phyloP scores from a whole-genome alignment of 768 basidiomycete species.

The Auriscalpium orientale region DNA sequence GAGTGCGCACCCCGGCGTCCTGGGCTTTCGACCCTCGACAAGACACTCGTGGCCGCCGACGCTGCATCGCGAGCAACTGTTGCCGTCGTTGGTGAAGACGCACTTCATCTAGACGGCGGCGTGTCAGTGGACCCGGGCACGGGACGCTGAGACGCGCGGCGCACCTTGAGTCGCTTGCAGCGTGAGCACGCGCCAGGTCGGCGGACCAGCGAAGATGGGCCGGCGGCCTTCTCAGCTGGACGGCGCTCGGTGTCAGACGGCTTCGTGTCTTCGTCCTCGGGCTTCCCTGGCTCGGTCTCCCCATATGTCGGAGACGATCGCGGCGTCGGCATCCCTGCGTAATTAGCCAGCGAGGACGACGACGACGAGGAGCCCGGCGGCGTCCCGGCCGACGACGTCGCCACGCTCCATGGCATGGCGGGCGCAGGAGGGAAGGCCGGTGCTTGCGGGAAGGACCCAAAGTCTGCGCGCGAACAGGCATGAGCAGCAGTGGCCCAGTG shows the following conservation, averaged over 20 bases:
- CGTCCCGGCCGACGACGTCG: not conserved
- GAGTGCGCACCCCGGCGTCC: conserved; percentile 24
- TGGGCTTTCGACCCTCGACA: conserved; percentile 26
- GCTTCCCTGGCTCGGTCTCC: not conserved
- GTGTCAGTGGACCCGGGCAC: not conserved
- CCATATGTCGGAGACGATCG: not conserved
- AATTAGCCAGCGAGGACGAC: not conserved
- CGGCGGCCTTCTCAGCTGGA: not conserved
- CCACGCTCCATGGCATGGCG: not conserved
- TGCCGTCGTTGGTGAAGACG: conserved; percentile 7
- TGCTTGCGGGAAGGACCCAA: not conserved
- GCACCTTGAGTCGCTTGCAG: conserved; percentile 21
- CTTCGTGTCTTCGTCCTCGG: not conserved
- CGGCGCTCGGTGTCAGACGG: not conserved
- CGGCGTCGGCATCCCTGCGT: not conserved
- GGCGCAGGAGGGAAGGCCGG: not conserved
- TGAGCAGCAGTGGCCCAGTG: not conserved
- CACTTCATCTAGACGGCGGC: conserved; percentile 7
- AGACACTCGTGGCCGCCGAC: conserved; percentile 23
- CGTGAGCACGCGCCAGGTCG: conserved; percentile 20
- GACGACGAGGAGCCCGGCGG: not conserved
- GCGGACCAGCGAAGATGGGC: not conserved
- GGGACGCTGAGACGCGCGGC: not conserved
- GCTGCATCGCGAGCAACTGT: conserved; percentile 11
- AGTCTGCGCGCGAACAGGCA: not conserved